Evolutionary conservation across 139 green algal genomes (phyloP), one percentile per base, ranked within the genome.

Genomic region (Protoeuglena noctilucae): DNA sequence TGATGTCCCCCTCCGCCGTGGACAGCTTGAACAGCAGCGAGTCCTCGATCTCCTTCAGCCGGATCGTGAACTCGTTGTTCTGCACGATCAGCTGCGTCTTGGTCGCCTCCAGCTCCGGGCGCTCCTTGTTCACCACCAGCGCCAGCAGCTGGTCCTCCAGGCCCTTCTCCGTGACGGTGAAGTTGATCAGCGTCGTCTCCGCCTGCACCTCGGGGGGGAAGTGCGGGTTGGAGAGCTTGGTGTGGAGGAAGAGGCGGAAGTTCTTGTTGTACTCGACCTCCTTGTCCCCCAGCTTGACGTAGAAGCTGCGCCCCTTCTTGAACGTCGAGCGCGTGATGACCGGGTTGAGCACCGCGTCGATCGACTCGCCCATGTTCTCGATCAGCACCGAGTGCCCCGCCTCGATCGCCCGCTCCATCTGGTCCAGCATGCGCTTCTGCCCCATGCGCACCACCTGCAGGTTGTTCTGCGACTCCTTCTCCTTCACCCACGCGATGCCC

Each of bases 41-140:
- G 60, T 85, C 79, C 63, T 86, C 78, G 30, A 87, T 68, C 63
- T 89, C 74, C 69, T 88, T 88, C 19, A 92, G 71, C 63, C 85
- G 85, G 74, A 92, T 92, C 1, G 82, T 92, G 76, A 87, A 92
- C 67, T 92, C 80, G 27, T 78, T 92, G 74, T 88, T 88, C 51
- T 73, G 78, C 27, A 84, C 80, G 63, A 92, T 86, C 40, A 92
- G 77, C 63, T 82, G 68, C 27, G 75, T 88, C 82, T 92, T 92
- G 61, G 80, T 86, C 65, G 85, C 73, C 73, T 92, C 82, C 39
- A 92, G 68, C 54, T 92, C 82, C 4, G 82, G 82, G 6, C 80
- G 64, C 68, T 92, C 82, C 70, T 88, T 88, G 74, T 88, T 88
- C 17, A 92, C 82, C 28, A 88, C 80, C 39, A 87, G 74, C 9